Base-by-base conservation (phyloP, 1,284 basidiomycete species). In the Hypsizygus ulmarius region DNA sequence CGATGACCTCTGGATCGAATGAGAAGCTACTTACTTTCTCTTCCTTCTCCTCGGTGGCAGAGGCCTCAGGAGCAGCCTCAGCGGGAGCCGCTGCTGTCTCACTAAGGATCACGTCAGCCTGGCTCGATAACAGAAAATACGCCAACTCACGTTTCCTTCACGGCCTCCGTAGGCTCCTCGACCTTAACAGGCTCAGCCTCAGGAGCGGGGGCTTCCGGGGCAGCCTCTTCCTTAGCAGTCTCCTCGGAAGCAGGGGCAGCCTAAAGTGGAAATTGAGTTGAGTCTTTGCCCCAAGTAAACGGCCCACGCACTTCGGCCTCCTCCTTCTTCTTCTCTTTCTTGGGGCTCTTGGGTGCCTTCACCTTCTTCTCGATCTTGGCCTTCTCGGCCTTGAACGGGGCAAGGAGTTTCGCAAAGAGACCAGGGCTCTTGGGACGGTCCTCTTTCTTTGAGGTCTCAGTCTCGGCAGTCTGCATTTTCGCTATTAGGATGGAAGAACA, bases 351-450 rank as follows among this genome's bases (percentile, higher is more conserved):
- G 66, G 75, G 71, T 21, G 73, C 75, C 73, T 82, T 79, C 18
- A 60, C 66, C 66, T 84, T 85, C 72, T 86, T 85, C 69, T 88
- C 84, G 61, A 73, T 73, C 70, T 82, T 82, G 56, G 65, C 70
- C 69, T 81, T 86, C 53, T 75, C 78, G 61, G 73, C 77, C 72
- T 81, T 83, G 79, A 90, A 85, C 18, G 86, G 80, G 35, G 80
- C 80, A 44, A 90, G 78, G 53, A 90, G 72, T 69, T 85, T 90
- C 54, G 78, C 61, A 44, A 90, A 70, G 52, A 90, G 55, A 44
- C 77, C 66, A n/a, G 88, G 87, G 70, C 85, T 87, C 79, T 85
- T 88, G 59, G 86, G 84, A 54, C 75, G 73, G 14, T 86, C 83
- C 56, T 86, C 84, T 71, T 85, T 85, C 78, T 84, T 83, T 9